Percentiles rank a stretch among this genome's conserved stretches.
phyloP scores from a whole-genome alignment of 2,329 filamentous ascomycete species.

The Venturia carpophila region DNA sequence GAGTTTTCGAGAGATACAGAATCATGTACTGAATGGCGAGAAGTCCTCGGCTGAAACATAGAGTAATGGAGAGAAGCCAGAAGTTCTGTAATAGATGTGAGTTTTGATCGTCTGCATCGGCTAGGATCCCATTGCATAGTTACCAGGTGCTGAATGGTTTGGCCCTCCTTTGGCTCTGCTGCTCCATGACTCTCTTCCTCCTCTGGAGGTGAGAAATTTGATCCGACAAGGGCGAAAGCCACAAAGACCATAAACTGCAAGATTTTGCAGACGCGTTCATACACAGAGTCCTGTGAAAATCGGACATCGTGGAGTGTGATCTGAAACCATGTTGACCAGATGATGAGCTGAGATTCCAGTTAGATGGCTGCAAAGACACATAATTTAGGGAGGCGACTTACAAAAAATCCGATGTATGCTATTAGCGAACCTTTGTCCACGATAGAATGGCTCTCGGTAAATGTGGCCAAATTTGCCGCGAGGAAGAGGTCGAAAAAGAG shows the following conservation, averaged over 20 bases:
- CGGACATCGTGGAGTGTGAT: constrained; percentile 34
- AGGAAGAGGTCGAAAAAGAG: constrained; percentile 32
- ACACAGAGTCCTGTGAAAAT: constrained; percentile 32
- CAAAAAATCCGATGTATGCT: constrained; percentile 35
- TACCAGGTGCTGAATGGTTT: constrained; percentile 1
- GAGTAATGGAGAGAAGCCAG: constrained; percentile 6
- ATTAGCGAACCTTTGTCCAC: constrained; percentile 26
- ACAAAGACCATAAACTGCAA: constrained; percentile 33
- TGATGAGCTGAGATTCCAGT: constrained; percentile 20
- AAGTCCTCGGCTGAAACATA: constrained; percentile 9
- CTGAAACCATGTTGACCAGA: constrained; percentile 35
- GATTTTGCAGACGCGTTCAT: constrained; percentile 32
- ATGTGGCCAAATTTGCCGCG: constrained; percentile 33
- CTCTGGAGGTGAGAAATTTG: constrained; percentile 28
- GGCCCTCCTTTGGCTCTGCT: background rate
- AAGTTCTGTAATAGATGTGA: background rate
- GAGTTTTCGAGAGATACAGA: constrained; percentile 1
- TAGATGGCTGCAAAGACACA: background rate
- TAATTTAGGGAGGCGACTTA: constrained; percentile 7
- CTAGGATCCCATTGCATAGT: background rate
- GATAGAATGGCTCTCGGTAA: constrained; percentile 24
- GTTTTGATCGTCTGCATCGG: background rate
- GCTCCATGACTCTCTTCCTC: background rate
- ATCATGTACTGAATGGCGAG: background rate
- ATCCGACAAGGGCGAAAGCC: constrained; percentile 31